Percentiles rank a stretch among this genome's conserved stretches.
phyloP scores from a whole-genome alignment of 1,284 basidiomycete genomes.

The Macrocybe sp. region DNA sequence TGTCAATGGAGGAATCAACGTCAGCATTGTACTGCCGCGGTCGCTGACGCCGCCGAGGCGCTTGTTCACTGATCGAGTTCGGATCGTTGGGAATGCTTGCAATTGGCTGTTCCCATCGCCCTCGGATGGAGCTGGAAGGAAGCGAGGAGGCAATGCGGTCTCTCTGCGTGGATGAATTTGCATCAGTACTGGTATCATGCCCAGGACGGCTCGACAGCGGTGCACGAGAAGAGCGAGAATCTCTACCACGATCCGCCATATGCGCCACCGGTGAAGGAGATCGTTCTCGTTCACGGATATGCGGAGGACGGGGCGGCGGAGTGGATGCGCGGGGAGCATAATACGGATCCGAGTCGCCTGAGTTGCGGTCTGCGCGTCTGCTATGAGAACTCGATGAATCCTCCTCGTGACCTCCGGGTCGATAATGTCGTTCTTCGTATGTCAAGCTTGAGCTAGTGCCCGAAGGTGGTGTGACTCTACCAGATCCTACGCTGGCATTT shows the following conservation, averaged over 20 bases:
- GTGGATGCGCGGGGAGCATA: constrained; percentile 17
- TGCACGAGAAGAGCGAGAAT: constrained; percentile 19
- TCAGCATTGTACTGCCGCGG: constrained; percentile 8
- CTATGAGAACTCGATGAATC: constrained; percentile 16
- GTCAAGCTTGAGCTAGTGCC: constrained; percentile 29
- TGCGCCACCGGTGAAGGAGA: constrained; percentile 21
- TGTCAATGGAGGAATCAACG: constrained; percentile 13
- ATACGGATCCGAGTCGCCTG: constrained; percentile 11
- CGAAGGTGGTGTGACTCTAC: constrained; percentile 16
- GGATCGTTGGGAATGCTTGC: constrained; percentile 17
- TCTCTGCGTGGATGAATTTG: constrained; percentile 22
- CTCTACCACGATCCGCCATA: constrained; percentile 14
- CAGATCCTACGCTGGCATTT: constrained; percentile 21
- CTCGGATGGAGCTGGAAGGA: constrained; percentile 10
- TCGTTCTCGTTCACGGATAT: constrained; percentile 22
- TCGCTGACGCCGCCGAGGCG: constrained; percentile 13
- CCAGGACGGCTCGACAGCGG: constrained; percentile 17
- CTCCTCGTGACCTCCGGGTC: constrained; percentile 35
- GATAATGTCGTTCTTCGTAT: constrained; percentile 62
- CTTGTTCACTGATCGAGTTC: constrained; percentile 16
- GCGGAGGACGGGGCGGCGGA: constrained; percentile 22
- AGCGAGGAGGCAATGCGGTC: constrained; percentile 18
- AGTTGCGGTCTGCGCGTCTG: constrained; percentile 16
- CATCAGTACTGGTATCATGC: constrained; percentile 24
- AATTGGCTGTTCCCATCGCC: constrained; percentile 15